A percentile compares a stretch with the other conserved stretches of the same genome.
These are phyloP conservation scores for Coemansia sp. DNA, from an alignment of 192 early-diverging fungal genomes.

Conservation along the genomic window DNA sequence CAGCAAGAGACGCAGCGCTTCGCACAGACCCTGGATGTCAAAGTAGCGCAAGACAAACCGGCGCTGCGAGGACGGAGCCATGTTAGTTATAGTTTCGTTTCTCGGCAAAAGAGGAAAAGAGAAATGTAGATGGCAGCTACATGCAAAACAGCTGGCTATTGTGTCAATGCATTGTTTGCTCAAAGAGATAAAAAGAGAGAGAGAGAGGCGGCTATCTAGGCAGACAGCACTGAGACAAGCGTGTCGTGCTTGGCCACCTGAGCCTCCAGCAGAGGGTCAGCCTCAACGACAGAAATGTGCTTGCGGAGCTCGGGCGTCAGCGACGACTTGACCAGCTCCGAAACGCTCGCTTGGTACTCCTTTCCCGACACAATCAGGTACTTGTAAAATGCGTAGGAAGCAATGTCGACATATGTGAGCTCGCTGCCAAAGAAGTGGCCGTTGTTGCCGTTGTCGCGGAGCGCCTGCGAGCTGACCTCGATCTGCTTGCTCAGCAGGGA, in stretches of 20 bases:
- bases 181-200: too few species aligned
- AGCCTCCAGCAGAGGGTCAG: background rate
- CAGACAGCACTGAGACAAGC: background rate
- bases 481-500: conserved; percentile 18
- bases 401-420: conserved; percentile 43
- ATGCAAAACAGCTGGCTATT: background rate
- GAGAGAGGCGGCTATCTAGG: background rate
- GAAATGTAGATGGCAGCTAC: too few species aligned
- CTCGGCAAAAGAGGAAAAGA: too few species aligned
- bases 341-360: background rate
- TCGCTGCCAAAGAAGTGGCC: conserved; percentile 47
- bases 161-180: too few species aligned
- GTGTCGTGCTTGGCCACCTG: background rate
- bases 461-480: conserved; percentile 23
- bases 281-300: conserved; percentile 26
- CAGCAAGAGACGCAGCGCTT: conserved; percentile 36
- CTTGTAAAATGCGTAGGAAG: conserved; percentile 14
- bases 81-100: background rate
- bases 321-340: background rate
- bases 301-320: conserved; percentile 33
- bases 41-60: conserved; percentile 44
- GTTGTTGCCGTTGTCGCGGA: conserved; percentile 53
- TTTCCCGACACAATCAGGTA: background rate
- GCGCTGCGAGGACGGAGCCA: background rate
- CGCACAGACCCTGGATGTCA: conserved; percentile 15